A percentile compares a stretch with the other conserved stretches of the same genome.
Evolutionary conservation across 2,329 filamentous ascomycete species (phyloP).

Genomic region (Penicillium glabrum): DNA sequence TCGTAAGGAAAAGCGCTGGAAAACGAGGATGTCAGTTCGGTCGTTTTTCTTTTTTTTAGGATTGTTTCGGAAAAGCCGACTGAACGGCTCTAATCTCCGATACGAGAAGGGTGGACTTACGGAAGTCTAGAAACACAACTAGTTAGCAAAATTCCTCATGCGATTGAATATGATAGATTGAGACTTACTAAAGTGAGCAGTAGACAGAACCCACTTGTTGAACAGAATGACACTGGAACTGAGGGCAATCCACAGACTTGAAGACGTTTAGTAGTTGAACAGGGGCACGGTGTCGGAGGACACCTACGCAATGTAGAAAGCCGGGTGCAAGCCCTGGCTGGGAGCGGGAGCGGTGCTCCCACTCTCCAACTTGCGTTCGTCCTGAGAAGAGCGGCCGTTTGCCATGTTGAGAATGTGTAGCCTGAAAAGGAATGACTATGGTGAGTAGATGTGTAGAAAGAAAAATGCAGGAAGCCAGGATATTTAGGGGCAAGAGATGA

Average conservation of each 20-base stretch:
- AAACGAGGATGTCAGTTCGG: neutral
- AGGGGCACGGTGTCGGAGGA: neutral
- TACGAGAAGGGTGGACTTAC: slow-evolving; percentile 31
- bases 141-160: slow-evolving; percentile 6
- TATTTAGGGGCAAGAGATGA: slow-evolving; percentile 13
- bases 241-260: slow-evolving; percentile 83
- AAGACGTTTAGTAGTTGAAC: slow-evolving; percentile 8
- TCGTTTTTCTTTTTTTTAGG: neutral
- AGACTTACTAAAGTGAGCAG: slow-evolving; percentile 73
- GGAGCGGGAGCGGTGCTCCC: slow-evolving; percentile 16
- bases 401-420: slow-evolving; percentile 17
- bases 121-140: slow-evolving; percentile 40
- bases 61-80: neutral
- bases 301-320: slow-evolving; percentile 32
- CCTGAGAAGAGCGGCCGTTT: slow-evolving; percentile 25
- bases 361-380: slow-evolving; percentile 27
- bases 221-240: slow-evolving; percentile 94
- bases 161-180: neutral
- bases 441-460: slow-evolving; percentile 14
- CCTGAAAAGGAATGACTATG: slow-evolving; percentile 28
- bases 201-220: slow-evolving; percentile 97
- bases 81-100: neutral
- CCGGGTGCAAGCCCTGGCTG: slow-evolving; percentile 28
- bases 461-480: slow-evolving; percentile 6
- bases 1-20: slow-evolving; percentile 68